Evolutionary conservation across 176 grass and related monocot species (phyloP).

Genomic region (Otatea glauca): DNA sequence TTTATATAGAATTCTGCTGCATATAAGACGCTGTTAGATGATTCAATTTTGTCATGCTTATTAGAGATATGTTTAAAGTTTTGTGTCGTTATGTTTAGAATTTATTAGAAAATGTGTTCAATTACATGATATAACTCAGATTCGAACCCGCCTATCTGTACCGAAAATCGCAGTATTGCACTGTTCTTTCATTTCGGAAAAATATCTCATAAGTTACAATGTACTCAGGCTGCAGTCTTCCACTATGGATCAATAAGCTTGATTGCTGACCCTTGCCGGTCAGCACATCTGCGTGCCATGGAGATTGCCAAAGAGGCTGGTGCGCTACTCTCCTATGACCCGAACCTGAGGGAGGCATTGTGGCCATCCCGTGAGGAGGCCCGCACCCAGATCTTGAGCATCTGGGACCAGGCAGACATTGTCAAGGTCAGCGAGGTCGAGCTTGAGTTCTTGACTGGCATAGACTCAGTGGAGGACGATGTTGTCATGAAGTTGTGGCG

Average conservation of each 20-base stretch:
- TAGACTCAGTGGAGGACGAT: constrained; percentile 71
- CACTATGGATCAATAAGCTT: constrained; percentile 98
- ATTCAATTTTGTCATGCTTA: neutral
- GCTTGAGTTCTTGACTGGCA: constrained; percentile 91
- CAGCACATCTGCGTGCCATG: constrained; percentile 80
- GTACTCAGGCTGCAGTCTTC: constrained; percentile 71
- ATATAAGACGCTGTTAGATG: neutral
- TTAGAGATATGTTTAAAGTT: neutral
- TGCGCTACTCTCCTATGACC: constrained; percentile 87
- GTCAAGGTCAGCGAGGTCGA: constrained; percentile 91
- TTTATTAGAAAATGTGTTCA: constrained; percentile 4
- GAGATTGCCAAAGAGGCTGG: constrained; percentile 81
- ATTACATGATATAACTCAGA: neutral
- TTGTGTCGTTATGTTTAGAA: neutral
- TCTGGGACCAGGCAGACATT: constrained; percentile 96
- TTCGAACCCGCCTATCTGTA: neutral
- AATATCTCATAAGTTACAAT: constrained; percentile 15
- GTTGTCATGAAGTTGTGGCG: constrained; percentile 83
- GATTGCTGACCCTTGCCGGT: constrained; percentile 87
- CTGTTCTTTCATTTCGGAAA: neutral
- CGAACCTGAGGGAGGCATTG: constrained; percentile 79
- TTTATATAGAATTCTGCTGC: neutral
- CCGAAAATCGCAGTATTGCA: neutral
- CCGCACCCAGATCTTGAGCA: constrained; percentile 85
- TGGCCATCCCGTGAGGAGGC: constrained; percentile 85